phyloP scores from a whole-genome alignment of 495 filamentous ascomycete species.

The Podospora tetraspora region DNA sequence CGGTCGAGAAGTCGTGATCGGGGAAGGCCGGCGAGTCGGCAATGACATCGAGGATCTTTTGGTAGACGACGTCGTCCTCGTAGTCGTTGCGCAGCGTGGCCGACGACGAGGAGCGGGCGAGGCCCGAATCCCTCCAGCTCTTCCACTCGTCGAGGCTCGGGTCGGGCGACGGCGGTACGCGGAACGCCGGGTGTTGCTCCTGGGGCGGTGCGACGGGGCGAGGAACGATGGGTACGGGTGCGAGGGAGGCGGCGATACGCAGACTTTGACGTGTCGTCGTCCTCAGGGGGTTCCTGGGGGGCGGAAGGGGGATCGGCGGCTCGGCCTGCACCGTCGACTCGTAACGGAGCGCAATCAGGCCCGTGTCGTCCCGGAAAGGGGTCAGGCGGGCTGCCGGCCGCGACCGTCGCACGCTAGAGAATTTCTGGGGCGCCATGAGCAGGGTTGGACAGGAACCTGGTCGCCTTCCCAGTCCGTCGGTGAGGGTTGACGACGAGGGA shows the following conservation, averaged over 20 bases:
- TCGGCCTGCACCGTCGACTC: constrained; percentile 51
- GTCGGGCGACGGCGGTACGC: constrained; percentile 22
- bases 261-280: constrained; percentile 25
- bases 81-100: constrained; percentile 43
- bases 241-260: constrained; percentile 16
- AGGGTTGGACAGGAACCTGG: not conserved
- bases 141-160: constrained; percentile 30
- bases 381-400: constrained; percentile 30
- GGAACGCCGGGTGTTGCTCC: constrained; percentile 45
- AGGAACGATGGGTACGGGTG: constrained; percentile 31
- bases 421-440: constrained; percentile 32
- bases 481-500: not conserved
- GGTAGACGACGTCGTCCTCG: constrained; percentile 34
- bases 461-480: not conserved
- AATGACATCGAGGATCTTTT: constrained; percentile 31
- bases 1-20: not conserved
- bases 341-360: constrained; percentile 50
- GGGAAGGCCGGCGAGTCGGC: constrained; percentile 21
- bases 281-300: constrained; percentile 30
- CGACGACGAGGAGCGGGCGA: constrained; percentile 46
- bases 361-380: constrained; percentile 43
- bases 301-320: constrained; percentile 51
- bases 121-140: constrained; percentile 47
- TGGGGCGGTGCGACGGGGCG: constrained; percentile 40
- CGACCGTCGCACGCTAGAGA: constrained; percentile 31